Evolutionary conservation across 148 eudicot species (phyloP).

Genomic region (Rhododendron vialii): DNA sequence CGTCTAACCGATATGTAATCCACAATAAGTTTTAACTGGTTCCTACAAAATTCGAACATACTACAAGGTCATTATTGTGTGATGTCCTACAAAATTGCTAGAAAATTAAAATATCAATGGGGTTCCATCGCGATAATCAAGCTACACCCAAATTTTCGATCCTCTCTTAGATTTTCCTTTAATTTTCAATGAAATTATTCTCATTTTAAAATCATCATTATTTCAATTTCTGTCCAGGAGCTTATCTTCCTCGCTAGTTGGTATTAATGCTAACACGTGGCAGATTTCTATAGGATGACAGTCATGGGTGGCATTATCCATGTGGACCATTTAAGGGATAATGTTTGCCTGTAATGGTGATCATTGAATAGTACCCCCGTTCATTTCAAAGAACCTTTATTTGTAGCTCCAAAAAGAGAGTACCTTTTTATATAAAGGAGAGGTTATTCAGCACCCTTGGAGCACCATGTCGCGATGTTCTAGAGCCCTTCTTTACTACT

Average conservation of each 20-base stretch:
- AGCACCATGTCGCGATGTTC: neutral
- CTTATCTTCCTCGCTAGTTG: neutral
- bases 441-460: neutral
- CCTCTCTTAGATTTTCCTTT: neutral
- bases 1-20: neutral
- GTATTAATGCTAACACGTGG: neutral
- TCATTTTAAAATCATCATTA: neutral
- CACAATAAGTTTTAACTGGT: neutral
- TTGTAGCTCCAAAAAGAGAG: neutral
- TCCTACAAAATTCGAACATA: neutral
- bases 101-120: neutral
- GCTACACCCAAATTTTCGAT: neutral
- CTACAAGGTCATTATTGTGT: neutral
- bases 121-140: neutral
- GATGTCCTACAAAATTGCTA: neutral
- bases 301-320: neutral
- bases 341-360: neutral
- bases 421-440: neutral
- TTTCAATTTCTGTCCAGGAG: neutral
- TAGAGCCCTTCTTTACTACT: neutral
- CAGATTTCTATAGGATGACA: neutral
- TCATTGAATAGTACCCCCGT: neutral
- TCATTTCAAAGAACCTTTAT: neutral
- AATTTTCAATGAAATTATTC: neutral
- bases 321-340: neutral